These are phyloP conservation scores for Fusarium domesticum DNA, from an alignment of 2,329 filamentous ascomycete genomes.

Conservation along the genomic window DNA sequence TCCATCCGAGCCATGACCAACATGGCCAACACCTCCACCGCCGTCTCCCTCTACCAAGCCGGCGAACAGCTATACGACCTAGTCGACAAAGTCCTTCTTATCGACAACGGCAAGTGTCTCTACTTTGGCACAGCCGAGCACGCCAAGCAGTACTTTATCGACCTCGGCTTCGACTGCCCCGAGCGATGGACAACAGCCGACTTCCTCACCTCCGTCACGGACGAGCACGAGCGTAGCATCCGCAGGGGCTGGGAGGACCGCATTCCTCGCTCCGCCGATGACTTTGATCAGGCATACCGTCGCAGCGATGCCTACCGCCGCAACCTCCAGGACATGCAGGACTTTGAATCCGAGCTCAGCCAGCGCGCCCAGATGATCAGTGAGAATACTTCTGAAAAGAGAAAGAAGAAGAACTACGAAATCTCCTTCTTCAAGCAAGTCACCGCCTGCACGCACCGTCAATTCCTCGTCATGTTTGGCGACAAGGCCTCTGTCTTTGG, in stretches of 20 bases:
- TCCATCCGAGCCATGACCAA: constrained; percentile 62
- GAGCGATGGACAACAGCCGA: constrained; percentile 69
- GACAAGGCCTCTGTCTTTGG: constrained; percentile 74
- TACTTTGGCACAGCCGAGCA: constrained; percentile 64
- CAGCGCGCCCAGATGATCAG: constrained; percentile 39
- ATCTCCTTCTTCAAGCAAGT: constrained; percentile 74
- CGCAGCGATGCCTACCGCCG: constrained; percentile 59
- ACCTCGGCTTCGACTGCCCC: constrained; percentile 71
- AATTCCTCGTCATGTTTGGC: constrained; percentile 76
- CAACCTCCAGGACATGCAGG: constrained; percentile 59
- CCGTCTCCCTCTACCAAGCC: constrained; percentile 70
- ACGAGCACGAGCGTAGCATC: constrained; percentile 68
- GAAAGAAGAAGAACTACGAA: constrained; percentile 69
- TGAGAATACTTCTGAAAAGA: constrained; percentile 64
- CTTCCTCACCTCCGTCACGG: constrained; percentile 75
- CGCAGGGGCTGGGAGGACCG: constrained; percentile 61
- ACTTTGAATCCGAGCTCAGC: constrained; percentile 62
- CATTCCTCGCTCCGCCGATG: constrained; percentile 66
- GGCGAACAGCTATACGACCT: constrained; percentile 63
- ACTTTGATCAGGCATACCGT: constrained; percentile 64
- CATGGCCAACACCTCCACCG: constrained; percentile 68
- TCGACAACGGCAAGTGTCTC: constrained; percentile 68
- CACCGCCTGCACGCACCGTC: constrained; percentile 64
- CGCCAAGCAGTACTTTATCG: constrained; percentile 66
- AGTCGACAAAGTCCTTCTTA: constrained; percentile 75